These are phyloP conservation scores for Kingdonia uniflora DNA, from an alignment of 164 flowering plant genomes.

Conservation along the genomic window DNA sequence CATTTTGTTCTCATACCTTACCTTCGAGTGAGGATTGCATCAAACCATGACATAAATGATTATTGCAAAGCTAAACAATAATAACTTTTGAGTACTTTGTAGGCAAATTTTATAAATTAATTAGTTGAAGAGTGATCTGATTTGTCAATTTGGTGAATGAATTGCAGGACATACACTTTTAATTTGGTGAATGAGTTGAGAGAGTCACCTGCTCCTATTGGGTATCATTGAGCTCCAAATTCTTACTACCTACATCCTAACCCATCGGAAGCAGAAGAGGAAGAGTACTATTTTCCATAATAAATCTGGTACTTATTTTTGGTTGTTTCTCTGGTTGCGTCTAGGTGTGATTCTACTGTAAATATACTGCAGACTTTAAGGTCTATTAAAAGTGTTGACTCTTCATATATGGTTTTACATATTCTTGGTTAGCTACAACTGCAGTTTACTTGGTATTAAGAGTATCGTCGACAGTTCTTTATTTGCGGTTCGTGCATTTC, in stretches of 20 bases:
- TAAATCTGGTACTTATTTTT: neutral
- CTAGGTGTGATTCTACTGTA: neutral
- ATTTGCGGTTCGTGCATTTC: no score
- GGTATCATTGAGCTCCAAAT: conserved; percentile 22
- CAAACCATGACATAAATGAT: no score
- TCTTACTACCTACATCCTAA: no score
- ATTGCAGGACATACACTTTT: conserved; percentile 33
- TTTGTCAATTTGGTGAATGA: neutral
- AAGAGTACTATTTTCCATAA: neutral
- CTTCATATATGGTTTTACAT: neutral
- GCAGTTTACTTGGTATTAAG: no score
- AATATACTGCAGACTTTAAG: neutral
- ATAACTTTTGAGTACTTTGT: neutral
- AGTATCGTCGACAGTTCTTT: no score
- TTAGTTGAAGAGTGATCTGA: neutral
- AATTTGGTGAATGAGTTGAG: conserved; percentile 23
- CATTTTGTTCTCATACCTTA: no score
- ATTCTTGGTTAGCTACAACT: no score
- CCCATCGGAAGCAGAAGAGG: neutral
- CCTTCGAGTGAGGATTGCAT: no score
- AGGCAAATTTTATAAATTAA: no score
- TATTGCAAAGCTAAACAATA: no score
- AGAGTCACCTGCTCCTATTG: conserved; percentile 32
- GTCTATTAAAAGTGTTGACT: neutral
- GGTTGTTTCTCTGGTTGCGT: neutral